Base-by-base conservation (phyloP, 2,329 filamentous ascomycete genomes). In the Pseudogymnoascus sp. region DNA sequence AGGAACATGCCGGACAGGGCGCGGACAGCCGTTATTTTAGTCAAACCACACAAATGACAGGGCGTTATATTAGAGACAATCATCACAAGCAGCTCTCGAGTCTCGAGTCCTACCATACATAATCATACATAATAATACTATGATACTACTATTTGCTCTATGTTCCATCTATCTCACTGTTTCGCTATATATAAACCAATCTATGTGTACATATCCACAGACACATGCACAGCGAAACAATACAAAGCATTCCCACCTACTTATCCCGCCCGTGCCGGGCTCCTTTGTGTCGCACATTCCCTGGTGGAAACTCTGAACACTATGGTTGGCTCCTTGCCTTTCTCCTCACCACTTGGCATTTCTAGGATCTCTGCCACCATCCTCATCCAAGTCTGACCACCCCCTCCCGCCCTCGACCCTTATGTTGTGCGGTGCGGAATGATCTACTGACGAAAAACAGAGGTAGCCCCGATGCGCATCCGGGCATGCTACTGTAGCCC, bases 281-380 rank as follows among this genome's bases (percentile, higher is more conserved):
- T 20, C 28, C 47, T 53, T 20, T 53, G 47, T 12, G 47, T 53
- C 11, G n/a, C 25, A 53, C 28, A 53, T 53, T 53, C 47, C 28
- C 20, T 53, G 47, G 47, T 28, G 3, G 28, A 53, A 53, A 33
- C 1, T 35, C 28, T 14, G 28, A 35, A 14, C 47, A 35, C 47
- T 53, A 33, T 53, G 47, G 47, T 53, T 53, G 47, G 47, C 28
- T 53, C 47, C 25, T 33, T 53, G 14, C 25, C 28, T 53, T 53
- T 53, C 47, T 53, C 47, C 47, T 53, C 47, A 33, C 15, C 15
- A 53, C 47, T 53, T 53, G 47, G 47, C 47, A 11, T 53, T 14
- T 53, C 47, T 33, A 7, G 47, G 47, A 28, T 33, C 47, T 53
- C 28, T 53, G 11, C 15, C n/a, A 33, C 47, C 33, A 33, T 33